Percentiles rank a stretch among this genome's conserved stretches.
Evolutionary conservation across 164 flowering plant genomes (phyloP).

Genomic region (Tinospora cordifolia): DNA sequence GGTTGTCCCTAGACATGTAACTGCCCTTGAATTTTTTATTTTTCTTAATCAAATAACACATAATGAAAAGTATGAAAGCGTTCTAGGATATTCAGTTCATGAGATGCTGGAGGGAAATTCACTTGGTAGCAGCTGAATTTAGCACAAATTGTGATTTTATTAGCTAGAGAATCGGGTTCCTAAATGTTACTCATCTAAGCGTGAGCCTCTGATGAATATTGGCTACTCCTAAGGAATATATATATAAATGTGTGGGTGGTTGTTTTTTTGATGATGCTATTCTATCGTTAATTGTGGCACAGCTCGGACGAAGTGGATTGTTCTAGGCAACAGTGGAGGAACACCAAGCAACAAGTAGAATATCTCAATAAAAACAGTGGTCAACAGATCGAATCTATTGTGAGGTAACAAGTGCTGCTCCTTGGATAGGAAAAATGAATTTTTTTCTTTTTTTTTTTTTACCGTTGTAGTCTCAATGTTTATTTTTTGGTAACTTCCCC

Average conservation of each 20-base stretch:
- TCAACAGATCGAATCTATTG: conserved; percentile 30
- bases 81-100: too few species aligned
- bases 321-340: conserved; percentile 46
- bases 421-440: background rate
- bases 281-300: conserved; percentile 11
- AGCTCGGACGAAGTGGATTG: conserved; percentile 43
- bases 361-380: conserved; percentile 23
- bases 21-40: too few species aligned
- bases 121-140: too few species aligned
- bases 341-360: conserved; percentile 26
- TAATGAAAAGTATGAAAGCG: too few species aligned
- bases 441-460: background rate
- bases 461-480: background rate
- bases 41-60: too few species aligned
- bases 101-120: too few species aligned
- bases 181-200: too few species aligned
- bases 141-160: too few species aligned
- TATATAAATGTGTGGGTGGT: too few species aligned
- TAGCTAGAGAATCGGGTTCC: too few species aligned
- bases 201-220: too few species aligned
- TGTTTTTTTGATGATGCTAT: background rate
- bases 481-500: background rate
- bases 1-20: background rate
- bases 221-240: too few species aligned
- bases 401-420: conserved; percentile 32